Base-by-base conservation (phyloP, 306 rosid species). In the Leucaena leucocephala region DNA sequence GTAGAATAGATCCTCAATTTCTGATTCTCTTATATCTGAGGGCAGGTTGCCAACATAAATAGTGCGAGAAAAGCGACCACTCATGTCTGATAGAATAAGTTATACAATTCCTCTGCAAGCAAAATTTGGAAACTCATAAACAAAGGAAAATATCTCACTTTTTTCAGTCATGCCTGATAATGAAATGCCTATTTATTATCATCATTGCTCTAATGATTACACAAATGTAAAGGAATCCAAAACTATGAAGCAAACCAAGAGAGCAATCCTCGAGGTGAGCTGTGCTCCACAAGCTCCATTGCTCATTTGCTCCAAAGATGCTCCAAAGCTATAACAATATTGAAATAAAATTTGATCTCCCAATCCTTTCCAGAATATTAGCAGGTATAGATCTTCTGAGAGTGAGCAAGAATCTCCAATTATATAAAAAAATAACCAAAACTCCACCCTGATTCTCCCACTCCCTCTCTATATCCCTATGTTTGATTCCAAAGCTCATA, bases 231-330 rank as follows among this genome's bases (percentile, higher is more conserved):
- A 86, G 69, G 82, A 87, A 91, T 88, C 90, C 91, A 89, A 86
- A 88, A 89, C 97, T 76, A 88, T 91, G 98, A 96, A 96, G 99
- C 99, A 91, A 96, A 93, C 99, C 99, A 91, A 96, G 88, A 86
- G 99, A 96, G 99, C 99, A 96, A 93, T 89, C 98, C 99, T 84
- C 86, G 92, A 96, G 90, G 89, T 90, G 99, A 96, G 97, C 98
- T 88, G 42, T 91, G 96, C 99, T 93, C 98, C 99, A 88, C 92
- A 91, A 93, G 97, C 97, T 96, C 97, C 99, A 93, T 92, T 84
- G 97, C 98, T 95, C 97, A 95, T 93, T 90, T 91, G 99, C 99
- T 96, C 99, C 99, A 89, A 89, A 86, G 89, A 86, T 89, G 99
- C 99, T 96, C 99, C 99, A 91, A 88, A 90, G 99, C 97, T 80